Conservation (phyloP, 2,329 filamentous ascomycete genomes). For the Monascus ruber region DNA sequence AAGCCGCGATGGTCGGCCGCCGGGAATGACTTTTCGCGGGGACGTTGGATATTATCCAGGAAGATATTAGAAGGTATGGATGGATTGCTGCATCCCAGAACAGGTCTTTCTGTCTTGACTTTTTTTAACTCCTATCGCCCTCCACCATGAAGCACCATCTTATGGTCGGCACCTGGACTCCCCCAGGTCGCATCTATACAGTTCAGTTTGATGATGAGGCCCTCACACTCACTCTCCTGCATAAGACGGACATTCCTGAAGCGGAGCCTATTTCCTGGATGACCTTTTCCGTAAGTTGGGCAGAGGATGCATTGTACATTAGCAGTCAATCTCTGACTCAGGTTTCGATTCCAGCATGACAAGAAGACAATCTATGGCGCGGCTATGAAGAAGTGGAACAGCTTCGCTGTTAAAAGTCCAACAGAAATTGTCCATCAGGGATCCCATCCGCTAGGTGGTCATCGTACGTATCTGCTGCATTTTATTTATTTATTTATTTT, state of each 20-base stretch:
- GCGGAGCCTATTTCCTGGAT: slow-evolving; percentile 92
- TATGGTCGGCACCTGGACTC: slow-evolving; percentile 88
- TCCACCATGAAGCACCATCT: slow-evolving; percentile 67
- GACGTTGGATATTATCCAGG: no score
- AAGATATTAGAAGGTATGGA: no score
- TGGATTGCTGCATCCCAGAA: no score
- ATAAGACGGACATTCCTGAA: slow-evolving; percentile 67
- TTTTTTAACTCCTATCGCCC: no score
- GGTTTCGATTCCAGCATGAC: slow-evolving; percentile 47
- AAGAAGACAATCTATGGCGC: slow-evolving; percentile 81
- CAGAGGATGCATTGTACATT: neutral
- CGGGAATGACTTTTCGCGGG: no score
- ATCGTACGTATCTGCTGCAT: slow-evolving; percentile 44
- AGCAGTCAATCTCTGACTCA: neutral
- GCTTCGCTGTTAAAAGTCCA: slow-evolving; percentile 64
- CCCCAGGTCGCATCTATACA: slow-evolving; percentile 80
- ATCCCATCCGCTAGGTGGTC: slow-evolving; percentile 63
- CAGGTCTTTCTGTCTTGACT: no score
- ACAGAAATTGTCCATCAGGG: slow-evolving; percentile 63
- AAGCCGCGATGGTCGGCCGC: no score
- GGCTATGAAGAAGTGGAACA: slow-evolving; percentile 89
- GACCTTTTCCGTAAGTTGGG: slow-evolving; percentile 62
- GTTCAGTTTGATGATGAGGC: slow-evolving; percentile 78
- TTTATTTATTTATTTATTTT: neutral
- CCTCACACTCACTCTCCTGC: slow-evolving; percentile 61